A percentile compares a stretch with the other conserved stretches of the same genome.
phyloP scores from a whole-genome alignment of 2,329 filamentous ascomycete species.

The Penicillium fuscoglaucum region DNA sequence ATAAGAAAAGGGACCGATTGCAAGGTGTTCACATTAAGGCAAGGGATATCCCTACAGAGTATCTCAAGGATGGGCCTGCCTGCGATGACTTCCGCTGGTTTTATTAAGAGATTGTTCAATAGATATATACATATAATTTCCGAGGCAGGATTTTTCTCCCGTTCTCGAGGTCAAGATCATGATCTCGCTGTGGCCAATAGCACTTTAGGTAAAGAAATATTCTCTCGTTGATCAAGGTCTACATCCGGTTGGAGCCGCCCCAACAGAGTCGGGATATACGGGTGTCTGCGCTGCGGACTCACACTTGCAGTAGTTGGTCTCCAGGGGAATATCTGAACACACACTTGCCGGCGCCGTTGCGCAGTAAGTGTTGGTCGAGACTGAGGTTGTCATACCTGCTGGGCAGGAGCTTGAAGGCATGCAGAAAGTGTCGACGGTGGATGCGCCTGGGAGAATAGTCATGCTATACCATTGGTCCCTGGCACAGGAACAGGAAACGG shows the following conservation, averaged over 20 bases:
- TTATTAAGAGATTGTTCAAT: constrained; percentile 49
- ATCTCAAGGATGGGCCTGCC: constrained; percentile 52
- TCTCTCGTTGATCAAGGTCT: not conserved
- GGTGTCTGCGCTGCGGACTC: constrained; percentile 18
- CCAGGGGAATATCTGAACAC: constrained; percentile 15
- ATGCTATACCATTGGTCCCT: constrained; percentile 27
- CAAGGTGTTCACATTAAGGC: constrained; percentile 57
- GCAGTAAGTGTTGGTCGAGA: constrained; percentile 22
- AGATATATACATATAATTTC: not conserved
- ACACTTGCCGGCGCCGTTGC: constrained; percentile 16
- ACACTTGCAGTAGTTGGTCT: constrained; percentile 23
- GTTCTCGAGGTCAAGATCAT: too few species aligned
- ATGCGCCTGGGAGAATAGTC: constrained; percentile 9
- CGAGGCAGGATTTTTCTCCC: too few species aligned
- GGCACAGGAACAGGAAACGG: constrained; percentile 26
- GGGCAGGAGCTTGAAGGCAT: constrained; percentile 28
- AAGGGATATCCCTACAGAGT: constrained; percentile 53
- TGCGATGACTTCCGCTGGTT: constrained; percentile 57
- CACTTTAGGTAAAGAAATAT: too few species aligned
- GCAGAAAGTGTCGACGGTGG: constrained; percentile 23
- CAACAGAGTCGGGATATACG: constrained; percentile 20
- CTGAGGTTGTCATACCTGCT: constrained; percentile 26
- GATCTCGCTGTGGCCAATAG: not conserved
- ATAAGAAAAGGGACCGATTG: constrained; percentile 55
- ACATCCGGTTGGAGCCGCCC: constrained; percentile 24